Evolutionary conservation across 805 yeast species (phyloP).

Genomic region (Candida vaughaniae): DNA sequence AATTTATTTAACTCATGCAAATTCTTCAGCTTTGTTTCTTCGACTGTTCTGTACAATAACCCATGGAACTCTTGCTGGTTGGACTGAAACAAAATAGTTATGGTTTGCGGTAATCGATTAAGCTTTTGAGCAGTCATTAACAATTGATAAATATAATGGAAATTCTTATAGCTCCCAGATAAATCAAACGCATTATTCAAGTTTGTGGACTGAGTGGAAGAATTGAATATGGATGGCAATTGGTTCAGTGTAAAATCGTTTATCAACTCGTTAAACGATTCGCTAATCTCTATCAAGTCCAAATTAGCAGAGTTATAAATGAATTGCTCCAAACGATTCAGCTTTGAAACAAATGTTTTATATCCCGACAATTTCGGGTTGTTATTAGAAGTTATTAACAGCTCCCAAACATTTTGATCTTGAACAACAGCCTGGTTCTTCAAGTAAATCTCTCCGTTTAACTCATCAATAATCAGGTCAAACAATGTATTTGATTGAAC

Average conservation of each 20-base stretch:
- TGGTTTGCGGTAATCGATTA: conserved; percentile 58
- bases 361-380: conserved; percentile 39
- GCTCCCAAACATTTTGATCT: conserved; percentile 21
- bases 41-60: conserved; percentile 59
- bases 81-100: conserved; percentile 53
- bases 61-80: conserved; percentile 62
- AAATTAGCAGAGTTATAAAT: conserved; percentile 56
- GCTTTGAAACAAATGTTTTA: conserved; percentile 30
- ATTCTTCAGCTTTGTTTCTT: conserved; percentile 61
- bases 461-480: conserved; percentile 74
- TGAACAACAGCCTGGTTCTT: conserved; percentile 9
- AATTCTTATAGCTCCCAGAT: conserved; percentile 11
- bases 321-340: conserved; percentile 50
- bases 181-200: conserved; percentile 26
- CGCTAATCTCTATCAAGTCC: conserved; percentile 52
- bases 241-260: conserved; percentile 27
- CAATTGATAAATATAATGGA: conserved; percentile 49
- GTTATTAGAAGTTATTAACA: conserved; percentile 15
- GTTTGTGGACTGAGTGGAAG: conserved; percentile 1
- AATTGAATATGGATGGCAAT: conserved; percentile 24
- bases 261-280: conserved; percentile 29
- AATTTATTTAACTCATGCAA: conserved; percentile 33
- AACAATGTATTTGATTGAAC: conserved; percentile 60
- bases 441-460: conserved; percentile 63
- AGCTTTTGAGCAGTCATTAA: conserved; percentile 58